These are phyloP conservation scores for Pilatotrama ljubarskyi DNA, from an alignment of 768 basidiomycete species.

Conservation along the genomic window DNA sequence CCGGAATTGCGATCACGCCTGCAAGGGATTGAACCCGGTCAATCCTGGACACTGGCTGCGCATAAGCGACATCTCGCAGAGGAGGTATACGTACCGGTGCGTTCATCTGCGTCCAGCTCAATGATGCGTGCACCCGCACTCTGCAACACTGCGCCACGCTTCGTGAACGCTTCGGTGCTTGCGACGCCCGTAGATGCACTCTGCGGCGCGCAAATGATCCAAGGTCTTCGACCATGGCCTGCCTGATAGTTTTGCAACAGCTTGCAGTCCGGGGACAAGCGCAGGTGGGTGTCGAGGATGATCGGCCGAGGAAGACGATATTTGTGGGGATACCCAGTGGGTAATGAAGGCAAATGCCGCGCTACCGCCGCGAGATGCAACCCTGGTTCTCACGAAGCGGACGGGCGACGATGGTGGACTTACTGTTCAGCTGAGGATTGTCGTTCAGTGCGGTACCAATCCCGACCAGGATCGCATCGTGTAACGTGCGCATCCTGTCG, in stretches of 20 bases:
- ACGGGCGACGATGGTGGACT: conserved; percentile 25
- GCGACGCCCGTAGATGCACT: conserved; percentile 11
- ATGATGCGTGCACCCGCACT: conserved; percentile 68
- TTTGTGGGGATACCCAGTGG: conserved; percentile 26
- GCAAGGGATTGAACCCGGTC: not conserved
- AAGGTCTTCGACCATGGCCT: conserved; percentile 66
- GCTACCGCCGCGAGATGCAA: conserved; percentile 36
- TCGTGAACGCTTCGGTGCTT: conserved; percentile 32
- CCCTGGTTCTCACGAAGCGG: not conserved
- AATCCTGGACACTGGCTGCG: not conserved
- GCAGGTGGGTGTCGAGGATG: conserved; percentile 76
- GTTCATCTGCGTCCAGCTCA: conserved; percentile 38
- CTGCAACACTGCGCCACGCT: conserved; percentile 49
- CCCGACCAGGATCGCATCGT: conserved; percentile 91
- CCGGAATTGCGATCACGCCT: conserved; percentile 46
- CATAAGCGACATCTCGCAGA: too few species aligned
- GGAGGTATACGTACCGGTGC: conserved; percentile 21
- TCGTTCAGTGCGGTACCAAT: conserved; percentile 89
- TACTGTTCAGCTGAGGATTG: conserved; percentile 92
- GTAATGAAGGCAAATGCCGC: conserved; percentile 52
- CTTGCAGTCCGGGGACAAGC: conserved; percentile 65
- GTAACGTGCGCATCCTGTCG: conserved; percentile 83
- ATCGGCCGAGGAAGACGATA: conserved; percentile 71
- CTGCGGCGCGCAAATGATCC: conserved; percentile 58
- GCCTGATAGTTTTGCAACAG: conserved; percentile 64